Conservation (phyloP, 306 rosid species). For the Rosa rugosa region DNA sequence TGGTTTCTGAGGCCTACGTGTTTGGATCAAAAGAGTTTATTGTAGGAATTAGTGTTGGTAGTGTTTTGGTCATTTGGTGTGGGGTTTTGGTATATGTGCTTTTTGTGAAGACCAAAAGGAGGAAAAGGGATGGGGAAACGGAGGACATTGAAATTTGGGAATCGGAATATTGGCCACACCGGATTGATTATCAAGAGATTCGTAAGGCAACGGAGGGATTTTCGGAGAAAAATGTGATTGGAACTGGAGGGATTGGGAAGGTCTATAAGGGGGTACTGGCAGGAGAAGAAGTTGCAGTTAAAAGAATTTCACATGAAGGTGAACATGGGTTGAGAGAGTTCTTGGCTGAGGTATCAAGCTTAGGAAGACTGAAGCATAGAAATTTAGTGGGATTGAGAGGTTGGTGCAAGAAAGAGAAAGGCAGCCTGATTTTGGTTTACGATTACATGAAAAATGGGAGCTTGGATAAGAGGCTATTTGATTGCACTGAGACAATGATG, state of each 20-base stretch:
- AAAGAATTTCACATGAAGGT: conserved; percentile 42
- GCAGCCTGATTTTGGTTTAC: conserved; percentile 54
- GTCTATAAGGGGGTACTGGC: conserved; percentile 57
- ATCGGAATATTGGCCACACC: conserved; percentile 65
- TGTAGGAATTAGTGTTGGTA: conserved; percentile 24
- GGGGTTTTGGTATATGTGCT: conserved; percentile 18
- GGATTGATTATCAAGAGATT: conserved; percentile 52
- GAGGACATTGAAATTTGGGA: conserved; percentile 66
- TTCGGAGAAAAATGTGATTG: conserved; percentile 51
- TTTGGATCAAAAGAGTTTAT: conserved; percentile 24
- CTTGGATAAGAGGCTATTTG: conserved; percentile 41
- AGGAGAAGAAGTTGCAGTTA: conserved; percentile 54
- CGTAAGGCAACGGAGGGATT: conserved; percentile 51
- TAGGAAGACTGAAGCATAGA: conserved; percentile 68
- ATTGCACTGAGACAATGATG: conserved; percentile 35
- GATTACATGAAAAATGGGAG: conserved; percentile 66
- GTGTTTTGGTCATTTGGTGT: conserved; percentile 31
- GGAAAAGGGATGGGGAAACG: conserved; percentile 23
- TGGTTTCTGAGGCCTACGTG: conserved; percentile 34
- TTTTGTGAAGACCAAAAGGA: conserved; percentile 21
- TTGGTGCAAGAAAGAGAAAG: conserved; percentile 68
- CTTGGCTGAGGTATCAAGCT: conserved; percentile 63
- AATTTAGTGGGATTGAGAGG: conserved; percentile 62
- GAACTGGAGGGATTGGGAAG: conserved; percentile 51
- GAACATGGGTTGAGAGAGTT: conserved; percentile 63